A percentile compares a stretch with the other conserved stretches of the same genome.
phyloP scores from a whole-genome alignment of 2,329 filamentous ascomycete species.

The Blastomyces gilchristii region DNA sequence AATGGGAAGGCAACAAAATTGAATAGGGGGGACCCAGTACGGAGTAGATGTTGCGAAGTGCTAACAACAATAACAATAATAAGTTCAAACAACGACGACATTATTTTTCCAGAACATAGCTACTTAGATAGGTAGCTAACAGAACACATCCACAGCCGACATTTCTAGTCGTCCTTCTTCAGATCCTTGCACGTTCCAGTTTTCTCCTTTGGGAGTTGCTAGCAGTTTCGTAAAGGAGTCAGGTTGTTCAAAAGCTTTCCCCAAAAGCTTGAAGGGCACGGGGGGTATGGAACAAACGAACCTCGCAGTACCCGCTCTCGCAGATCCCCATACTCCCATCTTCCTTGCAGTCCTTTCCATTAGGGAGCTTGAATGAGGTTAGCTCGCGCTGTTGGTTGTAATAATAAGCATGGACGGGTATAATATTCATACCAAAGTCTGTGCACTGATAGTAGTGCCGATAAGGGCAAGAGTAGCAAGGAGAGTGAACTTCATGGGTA shows the following conservation, averaged over 20 bases:
- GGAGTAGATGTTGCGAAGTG: too few relatives aligned
- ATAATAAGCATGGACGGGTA: neutral
- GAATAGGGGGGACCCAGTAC: too few relatives aligned
- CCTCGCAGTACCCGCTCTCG: neutral
- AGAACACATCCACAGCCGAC: neutral
- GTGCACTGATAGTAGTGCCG: neutral
- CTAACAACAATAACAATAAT: too few relatives aligned
- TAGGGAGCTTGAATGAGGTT: neutral
- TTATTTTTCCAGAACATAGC: neutral
- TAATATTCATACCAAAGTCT: neutral
- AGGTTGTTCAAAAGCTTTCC: neutral
- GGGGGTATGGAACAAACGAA: neutral
- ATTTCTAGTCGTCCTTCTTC: neutral
- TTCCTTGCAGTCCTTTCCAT: neutral
- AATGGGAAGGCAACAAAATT: too few relatives aligned
- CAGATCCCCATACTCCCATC: neutral
- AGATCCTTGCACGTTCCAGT: neutral
- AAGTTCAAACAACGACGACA: too few relatives aligned
- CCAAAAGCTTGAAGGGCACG: neutral
- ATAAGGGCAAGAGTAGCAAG: conserved; percentile 1
- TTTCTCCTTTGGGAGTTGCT: neutral
- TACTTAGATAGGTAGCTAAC: neutral
- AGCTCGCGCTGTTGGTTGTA: neutral
- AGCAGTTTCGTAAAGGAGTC: neutral
- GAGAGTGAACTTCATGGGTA: neutral